These are phyloP conservation scores for Abrus precatorius DNA, from an alignment of 306 rosid genomes.

Conservation along the genomic window DNA sequence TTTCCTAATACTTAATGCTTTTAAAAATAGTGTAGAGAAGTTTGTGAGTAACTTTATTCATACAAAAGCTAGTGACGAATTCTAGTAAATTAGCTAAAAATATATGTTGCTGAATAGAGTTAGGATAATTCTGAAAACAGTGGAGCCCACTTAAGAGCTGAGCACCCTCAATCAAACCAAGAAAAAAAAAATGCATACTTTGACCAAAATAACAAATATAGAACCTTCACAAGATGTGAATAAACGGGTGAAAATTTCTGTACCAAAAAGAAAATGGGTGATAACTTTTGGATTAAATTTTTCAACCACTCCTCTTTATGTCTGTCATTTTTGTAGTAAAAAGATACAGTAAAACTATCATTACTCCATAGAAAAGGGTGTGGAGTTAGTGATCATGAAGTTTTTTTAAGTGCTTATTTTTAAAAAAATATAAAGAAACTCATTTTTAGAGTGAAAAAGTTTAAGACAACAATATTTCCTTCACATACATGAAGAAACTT, in stretches of 20 bases:
- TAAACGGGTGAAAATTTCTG: neutral
- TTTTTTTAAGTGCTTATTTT: neutral
- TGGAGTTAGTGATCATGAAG: neutral
- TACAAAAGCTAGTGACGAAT: neutral
- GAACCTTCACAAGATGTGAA: constrained; percentile 15
- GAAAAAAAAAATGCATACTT: neutral
- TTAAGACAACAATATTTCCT: neutral
- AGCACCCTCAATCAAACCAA: neutral
- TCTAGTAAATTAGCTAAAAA: neutral
- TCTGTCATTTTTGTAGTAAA: neutral
- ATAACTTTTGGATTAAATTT: too few relatives aligned
- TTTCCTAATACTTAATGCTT: neutral
- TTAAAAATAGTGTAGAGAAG: neutral
- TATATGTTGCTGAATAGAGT: neutral
- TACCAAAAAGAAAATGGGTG: too few relatives aligned
- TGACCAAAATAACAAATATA: neutral
- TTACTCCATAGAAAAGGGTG: neutral
- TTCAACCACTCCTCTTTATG: constrained; percentile 8
- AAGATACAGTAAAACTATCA: constrained; percentile 25
- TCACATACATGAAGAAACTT: neutral
- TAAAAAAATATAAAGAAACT: neutral
- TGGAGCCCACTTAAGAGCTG: constrained; percentile 1
- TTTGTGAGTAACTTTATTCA: too few relatives aligned
- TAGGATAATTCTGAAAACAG: neutral
- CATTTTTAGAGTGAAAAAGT: neutral